Evolutionary conservation across 306 rosid species (phyloP), one percentile per base, ranked within the genome.

Genomic region (Cercis canadensis): DNA sequence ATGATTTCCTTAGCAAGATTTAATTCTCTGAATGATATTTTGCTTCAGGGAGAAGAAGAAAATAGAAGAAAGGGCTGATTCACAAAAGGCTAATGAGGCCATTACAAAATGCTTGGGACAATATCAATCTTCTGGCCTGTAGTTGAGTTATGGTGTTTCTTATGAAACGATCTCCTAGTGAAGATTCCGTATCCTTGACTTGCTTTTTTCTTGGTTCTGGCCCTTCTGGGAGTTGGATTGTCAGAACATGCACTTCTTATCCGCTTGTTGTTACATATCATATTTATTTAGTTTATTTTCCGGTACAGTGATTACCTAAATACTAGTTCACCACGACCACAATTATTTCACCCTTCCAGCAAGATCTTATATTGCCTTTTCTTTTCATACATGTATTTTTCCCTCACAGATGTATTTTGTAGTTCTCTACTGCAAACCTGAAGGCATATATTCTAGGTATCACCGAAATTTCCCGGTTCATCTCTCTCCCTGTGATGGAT

Each of bases 41-140:
- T 80, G 76, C 67, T 72, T 61, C 90, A 95, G 99, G 87, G 99
- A 95, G 88, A 95, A 95, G 90, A 89, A 89, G 80, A 95, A 95
- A 77, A 82, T 84, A 77, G 96, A 85, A 84, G 97, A 95, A 86
- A 86, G 97, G 82, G 11, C 57, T 33, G 96, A 80, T 80, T 77
- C 90, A 34, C 92, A 81, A 53, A 85, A 80, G 82, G 88, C 96
- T 43, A 91, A 80, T 44, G 97, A 95, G 74, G 86, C 97, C 24
- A n/a, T 95, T 56, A 69, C 96, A 32, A 86, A 87, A 78, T 90
- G 92, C 65, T 24, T 74, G 82, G 92, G 89, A 61, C 92, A 84
- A 47, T 50, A 73, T 62, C 84, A 82, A 63, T 19, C 41, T 72
- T 80, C 86, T 53, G 65, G 68, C 72, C 50, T 62, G 57, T 81